These are phyloP conservation scores for Astrothelium macrocarpum DNA, from an alignment of 495 filamentous ascomycete genomes.

Conservation along the genomic window DNA sequence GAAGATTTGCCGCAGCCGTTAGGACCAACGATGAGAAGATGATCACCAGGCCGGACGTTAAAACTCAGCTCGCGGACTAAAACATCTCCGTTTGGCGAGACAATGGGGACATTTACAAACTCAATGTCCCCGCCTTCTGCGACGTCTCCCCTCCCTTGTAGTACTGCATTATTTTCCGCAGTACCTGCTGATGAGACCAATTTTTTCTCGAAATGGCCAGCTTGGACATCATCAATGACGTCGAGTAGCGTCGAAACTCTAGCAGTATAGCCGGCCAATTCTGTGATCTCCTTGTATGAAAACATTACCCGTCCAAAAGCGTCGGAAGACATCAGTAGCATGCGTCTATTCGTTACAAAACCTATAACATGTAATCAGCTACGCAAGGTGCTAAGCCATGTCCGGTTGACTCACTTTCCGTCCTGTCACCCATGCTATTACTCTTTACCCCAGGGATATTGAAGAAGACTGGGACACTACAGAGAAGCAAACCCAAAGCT, in stretches of 20 bases:
- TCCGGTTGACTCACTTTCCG: constrained; percentile 54
- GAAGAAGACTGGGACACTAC: constrained; percentile 93
- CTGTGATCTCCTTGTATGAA: constrained; percentile 92
- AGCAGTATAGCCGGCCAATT: constrained; percentile 90
- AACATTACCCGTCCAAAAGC: constrained; percentile 97
- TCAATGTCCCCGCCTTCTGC: constrained; percentile 72
- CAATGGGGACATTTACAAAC: constrained; percentile 89
- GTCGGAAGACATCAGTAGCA: constrained; percentile 85
- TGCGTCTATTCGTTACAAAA: constrained; percentile 88
- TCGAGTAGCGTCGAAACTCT: constrained; percentile 80
- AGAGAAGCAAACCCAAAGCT: constrained; percentile 83
- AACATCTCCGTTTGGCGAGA: constrained; percentile 91
- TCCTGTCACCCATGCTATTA: constrained; percentile 76
- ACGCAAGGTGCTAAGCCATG: not conserved
- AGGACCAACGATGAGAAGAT: constrained; percentile 88
- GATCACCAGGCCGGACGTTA: constrained; percentile 71
- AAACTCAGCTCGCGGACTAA: constrained; percentile 78
- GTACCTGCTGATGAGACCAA: constrained; percentile 79
- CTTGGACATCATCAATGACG: constrained; percentile 87
- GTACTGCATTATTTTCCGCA: constrained; percentile 65
- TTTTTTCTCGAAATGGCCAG: constrained; percentile 89
- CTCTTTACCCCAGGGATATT: constrained; percentile 68
- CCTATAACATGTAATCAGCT: constrained; percentile 28
- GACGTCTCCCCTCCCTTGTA: constrained; percentile 67
- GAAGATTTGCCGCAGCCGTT: constrained; percentile 97